Base-by-base conservation (phyloP, 371 early-diverging fungal genomes). In the Entomophthora muscae region DNA sequence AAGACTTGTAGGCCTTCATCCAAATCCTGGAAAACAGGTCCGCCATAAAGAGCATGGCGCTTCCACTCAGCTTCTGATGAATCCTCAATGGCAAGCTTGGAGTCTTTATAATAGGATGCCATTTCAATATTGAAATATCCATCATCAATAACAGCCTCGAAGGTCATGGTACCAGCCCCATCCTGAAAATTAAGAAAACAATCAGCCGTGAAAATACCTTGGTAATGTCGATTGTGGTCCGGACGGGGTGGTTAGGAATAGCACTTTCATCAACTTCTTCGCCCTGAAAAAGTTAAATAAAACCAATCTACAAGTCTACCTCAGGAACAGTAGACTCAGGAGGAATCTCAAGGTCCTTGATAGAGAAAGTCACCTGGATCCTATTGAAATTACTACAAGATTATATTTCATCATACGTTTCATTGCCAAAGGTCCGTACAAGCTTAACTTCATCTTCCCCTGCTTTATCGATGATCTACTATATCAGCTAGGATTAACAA, bases 51-150 rank as follows among this genome's bases (percentile, higher is more conserved):
- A 61, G 90, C 88, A 65, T 88, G 82, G 65, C 94, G 85, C 71
- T 83, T 78, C 91, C 91, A 95, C 77, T 96, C 94, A 64, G 84
- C 86, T 72, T 93, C 93, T 53, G 87, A 83, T 61, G 86, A 79
- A 59, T 78, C 76, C 61, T 84, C 82, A 24, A 64, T 67, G 27
- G 89, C 90, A 12, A 88, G 67, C 56, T 82, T 77, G 32, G 74
- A 68, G 66, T 88, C 83, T 65, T 80, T 76, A 72, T 79, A 76
- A 74, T 79, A 88, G 68, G 84, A 76, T 64, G 90, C 84, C 66
- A 78, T 81, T 66, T 93, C 90, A 66, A 96, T 79, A 67, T 88
- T 79, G 71, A 93, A 87, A 58, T 84, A 77, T 65, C 88, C 89
- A 71, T 89, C 94, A 70, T 89, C 84, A 69, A 84, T 79, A 65